phyloP scores from a whole-genome alignment of 1,284 basidiomycete species.

The Trichosporon coremiiforme region DNA sequence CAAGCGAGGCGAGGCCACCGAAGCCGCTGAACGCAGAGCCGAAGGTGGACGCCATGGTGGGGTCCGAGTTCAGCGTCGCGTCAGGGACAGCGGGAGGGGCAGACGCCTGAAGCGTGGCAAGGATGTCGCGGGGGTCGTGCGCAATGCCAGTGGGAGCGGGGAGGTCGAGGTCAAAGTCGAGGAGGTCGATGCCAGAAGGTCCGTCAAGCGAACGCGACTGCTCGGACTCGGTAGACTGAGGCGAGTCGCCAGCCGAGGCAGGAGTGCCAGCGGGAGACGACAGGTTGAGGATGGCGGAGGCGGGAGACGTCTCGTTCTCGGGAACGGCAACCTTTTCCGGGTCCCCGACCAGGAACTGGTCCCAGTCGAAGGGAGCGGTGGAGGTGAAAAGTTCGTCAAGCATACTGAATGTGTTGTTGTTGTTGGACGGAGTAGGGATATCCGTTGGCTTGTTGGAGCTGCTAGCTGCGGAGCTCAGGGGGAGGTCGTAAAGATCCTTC shows the following conservation, averaged over 20 bases:
- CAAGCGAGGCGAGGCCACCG: constrained; percentile 36
- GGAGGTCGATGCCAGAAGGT: constrained; percentile 24
- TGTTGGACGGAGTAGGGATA: constrained; percentile 15
- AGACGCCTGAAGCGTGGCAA: constrained; percentile 22
- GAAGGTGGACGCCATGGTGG: constrained; percentile 31
- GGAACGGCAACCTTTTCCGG: constrained; percentile 29
- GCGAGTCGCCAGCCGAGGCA: constrained; percentile 26
- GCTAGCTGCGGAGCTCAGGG: constrained; percentile 6
- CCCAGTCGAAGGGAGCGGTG: constrained; percentile 36
- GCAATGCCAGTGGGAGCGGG: constrained; percentile 36
- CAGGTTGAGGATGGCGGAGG: constrained; percentile 26
- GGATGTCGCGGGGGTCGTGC: constrained; percentile 40
- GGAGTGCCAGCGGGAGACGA: constrained; percentile 24
- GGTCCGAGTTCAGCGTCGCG: constrained; percentile 30
- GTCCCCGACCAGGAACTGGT: constrained; percentile 40
- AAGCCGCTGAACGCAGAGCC: constrained; percentile 37
- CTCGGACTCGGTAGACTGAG: constrained; percentile 46
- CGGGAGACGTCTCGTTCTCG: constrained; percentile 23
- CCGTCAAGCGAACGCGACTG: constrained; percentile 43
- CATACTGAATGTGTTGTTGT: constrained; percentile 29
- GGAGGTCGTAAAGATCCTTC: constrained; percentile 22
- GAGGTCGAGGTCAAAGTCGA: constrained; percentile 38
- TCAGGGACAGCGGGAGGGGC: constrained; percentile 26
- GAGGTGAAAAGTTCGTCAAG: constrained; percentile 29
- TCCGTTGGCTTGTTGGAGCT: constrained; percentile 21